A percentile compares a stretch with the other conserved stretches of the same genome.
These are phyloP conservation scores for Ophiostoma ulmi DNA, from an alignment of 2,329 filamentous ascomycete genomes.

Conservation along the genomic window DNA sequence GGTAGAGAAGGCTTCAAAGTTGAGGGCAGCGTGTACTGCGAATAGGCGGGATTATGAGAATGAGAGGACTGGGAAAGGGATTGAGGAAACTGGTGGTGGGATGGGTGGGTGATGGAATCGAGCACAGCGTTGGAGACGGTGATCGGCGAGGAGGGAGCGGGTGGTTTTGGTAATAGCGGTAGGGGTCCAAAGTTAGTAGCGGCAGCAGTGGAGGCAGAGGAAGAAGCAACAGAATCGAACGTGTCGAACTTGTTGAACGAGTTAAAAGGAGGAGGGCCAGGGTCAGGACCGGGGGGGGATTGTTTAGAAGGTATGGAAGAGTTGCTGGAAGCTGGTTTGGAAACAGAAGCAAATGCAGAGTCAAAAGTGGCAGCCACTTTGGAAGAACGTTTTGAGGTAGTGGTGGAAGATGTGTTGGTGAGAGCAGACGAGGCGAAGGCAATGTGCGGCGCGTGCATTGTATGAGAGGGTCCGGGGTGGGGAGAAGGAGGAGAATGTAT, in stretches of 20 bases:
- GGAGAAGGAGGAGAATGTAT: conserved; percentile 1
- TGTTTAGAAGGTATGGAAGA: background rate
- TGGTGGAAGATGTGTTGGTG: conserved; percentile 15
- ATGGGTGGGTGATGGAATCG: conserved; percentile 18
- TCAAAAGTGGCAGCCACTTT: background rate
- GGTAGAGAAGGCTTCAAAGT: background rate
- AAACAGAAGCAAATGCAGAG: background rate
- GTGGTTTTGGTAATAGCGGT: conserved; percentile 18
- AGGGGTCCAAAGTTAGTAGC: conserved; percentile 20
- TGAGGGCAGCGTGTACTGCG: background rate
- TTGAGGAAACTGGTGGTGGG: conserved; percentile 9
- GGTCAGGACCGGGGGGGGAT: background rate
- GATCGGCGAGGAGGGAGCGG: conserved; percentile 25
- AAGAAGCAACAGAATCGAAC: background rate
- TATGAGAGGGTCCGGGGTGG: background rate
- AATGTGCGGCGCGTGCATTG: conserved; percentile 26
- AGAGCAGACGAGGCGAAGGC: conserved; percentile 23
- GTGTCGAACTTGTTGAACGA: background rate
- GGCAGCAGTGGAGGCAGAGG: conserved; percentile 18
- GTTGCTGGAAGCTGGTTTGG: background rate
- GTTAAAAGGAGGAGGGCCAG: background rate
- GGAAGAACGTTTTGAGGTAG: background rate
- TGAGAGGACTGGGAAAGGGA: conserved; percentile 1
- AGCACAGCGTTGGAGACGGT: conserved; percentile 23
- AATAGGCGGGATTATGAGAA: background rate